phyloP scores from a whole-genome alignment of 192 early-diverging fungal species.

The Chytriomyces hyalinus region DNA sequence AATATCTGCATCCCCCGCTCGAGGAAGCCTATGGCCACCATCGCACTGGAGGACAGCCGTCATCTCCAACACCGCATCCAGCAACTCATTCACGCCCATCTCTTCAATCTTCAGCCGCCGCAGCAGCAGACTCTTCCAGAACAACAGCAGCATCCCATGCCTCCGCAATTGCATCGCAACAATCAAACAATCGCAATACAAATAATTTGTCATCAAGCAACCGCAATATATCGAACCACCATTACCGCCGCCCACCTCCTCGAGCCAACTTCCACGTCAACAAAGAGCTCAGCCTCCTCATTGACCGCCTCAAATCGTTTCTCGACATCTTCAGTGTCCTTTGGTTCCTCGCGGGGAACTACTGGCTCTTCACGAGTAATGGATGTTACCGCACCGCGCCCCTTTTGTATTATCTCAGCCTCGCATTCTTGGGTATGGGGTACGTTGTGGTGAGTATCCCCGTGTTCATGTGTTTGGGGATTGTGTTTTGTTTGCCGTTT shows the following conservation, averaged over 20 bases:
- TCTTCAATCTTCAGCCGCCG: neutral
- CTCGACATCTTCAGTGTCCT: slow-evolving; percentile 66
- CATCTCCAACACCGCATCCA: neutral
- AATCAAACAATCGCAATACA: neutral
- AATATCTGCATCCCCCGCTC: slow-evolving; percentile 57
- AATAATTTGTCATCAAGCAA: neutral
- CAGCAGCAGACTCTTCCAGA: neutral
- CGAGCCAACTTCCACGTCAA: slow-evolving; percentile 19
- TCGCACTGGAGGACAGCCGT: no score
- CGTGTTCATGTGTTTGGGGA: slow-evolving; percentile 59
- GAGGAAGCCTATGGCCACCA: neutral
- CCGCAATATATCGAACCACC: neutral
- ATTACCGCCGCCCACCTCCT: neutral
- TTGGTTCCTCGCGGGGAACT: slow-evolving; percentile 75
- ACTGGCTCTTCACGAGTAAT: slow-evolving; percentile 63
- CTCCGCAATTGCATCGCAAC: neutral
- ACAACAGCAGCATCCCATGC: neutral
- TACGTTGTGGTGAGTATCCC: slow-evolving; percentile 72
- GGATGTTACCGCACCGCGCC: slow-evolving; percentile 57
- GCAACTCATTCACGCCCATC: neutral
- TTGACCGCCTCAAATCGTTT: slow-evolving; percentile 56
- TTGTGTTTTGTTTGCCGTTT: slow-evolving; percentile 69
- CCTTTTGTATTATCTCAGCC: slow-evolving; percentile 62
- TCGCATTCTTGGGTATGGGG: slow-evolving; percentile 71
- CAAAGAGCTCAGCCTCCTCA: slow-evolving; percentile 25